Evolutionary conservation across 2,329 filamentous ascomycete species (phyloP), one percentile per base, ranked within the genome.

Genomic region (Alternaria sp.): DNA sequence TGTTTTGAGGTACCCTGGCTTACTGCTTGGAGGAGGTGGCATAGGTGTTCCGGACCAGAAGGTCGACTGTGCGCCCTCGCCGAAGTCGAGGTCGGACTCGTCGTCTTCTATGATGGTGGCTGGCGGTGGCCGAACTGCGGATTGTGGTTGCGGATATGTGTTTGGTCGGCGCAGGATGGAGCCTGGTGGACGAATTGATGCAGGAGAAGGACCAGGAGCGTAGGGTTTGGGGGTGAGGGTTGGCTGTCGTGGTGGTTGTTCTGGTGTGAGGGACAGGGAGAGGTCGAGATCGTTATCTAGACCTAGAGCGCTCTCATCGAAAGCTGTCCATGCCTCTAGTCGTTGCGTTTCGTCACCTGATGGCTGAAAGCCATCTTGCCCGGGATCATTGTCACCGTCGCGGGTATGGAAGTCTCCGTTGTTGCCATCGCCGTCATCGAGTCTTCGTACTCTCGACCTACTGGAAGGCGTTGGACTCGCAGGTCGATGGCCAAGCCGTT

Each of bases 1-100:
- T 30, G 83, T 84, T 40, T 82, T 81, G 57, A 84, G 76, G 54
- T 85, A 84, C 0, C 79, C 80, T 9, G 74, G 67, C 57, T 65
- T 71, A 18, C 53, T 45, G 14, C 50, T 62, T 25, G 59, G 28
- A 25, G 65, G 54, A 11, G 64, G 63, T 5, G 65, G 69, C 57
- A 69, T 66, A 16, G 69, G 73, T 7, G 71, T 79, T 25, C 64
- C 67, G 10, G 73, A 67, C 73, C 65, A 75, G 48, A 76, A 75
- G 3, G 66, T 65, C 7, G 58, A 62, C 41, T 60, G 46, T 12
- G 46, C 49, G 9, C 64, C 68, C 10, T 60, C 56, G 30, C 44
- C 54, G 16, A 57, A 48, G 22, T 60, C 65, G 8, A 65, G 32
- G 3, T 59, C 60, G 22, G 57, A 57, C 14, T 59, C 64, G 22